Percentiles rank a stretch among this genome's conserved stretches.
phyloP scores from a whole-genome alignment of 1,284 basidiomycete genomes.

The Prillingera fragicola region DNA sequence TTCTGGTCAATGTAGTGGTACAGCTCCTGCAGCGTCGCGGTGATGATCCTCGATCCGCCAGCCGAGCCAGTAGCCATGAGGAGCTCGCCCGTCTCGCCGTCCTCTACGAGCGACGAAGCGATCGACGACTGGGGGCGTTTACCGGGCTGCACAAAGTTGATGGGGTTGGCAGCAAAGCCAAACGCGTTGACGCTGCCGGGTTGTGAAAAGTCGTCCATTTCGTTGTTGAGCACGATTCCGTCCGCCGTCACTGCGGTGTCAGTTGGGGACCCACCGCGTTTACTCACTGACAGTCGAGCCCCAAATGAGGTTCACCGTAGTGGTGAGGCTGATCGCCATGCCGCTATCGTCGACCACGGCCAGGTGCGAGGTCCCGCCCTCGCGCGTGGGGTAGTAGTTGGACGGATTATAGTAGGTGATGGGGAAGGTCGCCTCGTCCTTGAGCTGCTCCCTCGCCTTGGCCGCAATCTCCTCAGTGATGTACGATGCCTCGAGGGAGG shows the following conservation, averaged over 20 bases:
- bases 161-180: constrained; percentile 40
- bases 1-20: constrained; percentile 36
- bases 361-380: constrained; percentile 47
- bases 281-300: constrained; percentile 35
- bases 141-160: constrained; percentile 45
- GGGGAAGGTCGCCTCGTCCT: constrained; percentile 26
- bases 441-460: constrained; percentile 36
- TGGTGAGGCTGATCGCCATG: constrained; percentile 48
- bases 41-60: constrained; percentile 49
- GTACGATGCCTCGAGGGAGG: constrained; percentile 37
- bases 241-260: constrained; percentile 23
- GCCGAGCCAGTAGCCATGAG: constrained; percentile 46
- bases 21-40: constrained; percentile 46
- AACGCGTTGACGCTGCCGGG: constrained; percentile 45
- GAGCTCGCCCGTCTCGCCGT: constrained; percentile 37
- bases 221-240: constrained; percentile 37
- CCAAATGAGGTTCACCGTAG: constrained; percentile 49
- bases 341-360: constrained; percentile 45
- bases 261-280: constrained; percentile 4
- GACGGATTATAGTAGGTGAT: constrained; percentile 42
- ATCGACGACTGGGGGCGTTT: constrained; percentile 49
- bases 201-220: constrained; percentile 48
- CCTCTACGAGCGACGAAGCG: constrained; percentile 44
- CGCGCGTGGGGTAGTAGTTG: constrained; percentile 33
- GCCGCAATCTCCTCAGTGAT: constrained; percentile 32